A percentile compares a stretch with the other conserved stretches of the same genome.
Conservation (phyloP, 768 basidiomycete genomes). For the Termitomyces bulborhizus region DNA sequence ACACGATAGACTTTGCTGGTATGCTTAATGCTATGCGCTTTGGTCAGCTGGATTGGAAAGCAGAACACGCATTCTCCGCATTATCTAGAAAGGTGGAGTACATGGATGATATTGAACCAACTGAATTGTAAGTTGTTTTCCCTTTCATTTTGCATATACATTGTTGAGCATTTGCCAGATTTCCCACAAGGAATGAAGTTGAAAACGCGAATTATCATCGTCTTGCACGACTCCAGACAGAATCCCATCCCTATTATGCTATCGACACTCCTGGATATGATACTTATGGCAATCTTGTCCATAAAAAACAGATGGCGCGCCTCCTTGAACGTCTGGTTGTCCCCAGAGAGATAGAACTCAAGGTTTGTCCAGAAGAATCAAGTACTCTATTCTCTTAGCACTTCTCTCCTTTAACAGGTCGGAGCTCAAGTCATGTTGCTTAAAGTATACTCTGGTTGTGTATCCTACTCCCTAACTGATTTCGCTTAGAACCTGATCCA, state of each 20-base stretch:
- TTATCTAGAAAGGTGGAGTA: conserved; percentile 57
- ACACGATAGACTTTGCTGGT: conserved; percentile 55
- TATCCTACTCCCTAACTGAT: background rate
- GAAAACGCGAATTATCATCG: conserved; percentile 56
- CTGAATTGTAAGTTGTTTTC: conserved; percentile 56
- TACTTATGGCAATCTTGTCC: conserved; percentile 29
- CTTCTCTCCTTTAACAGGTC: conserved; percentile 29
- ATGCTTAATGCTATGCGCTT: conserved; percentile 88
- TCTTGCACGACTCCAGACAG: conserved; percentile 34
- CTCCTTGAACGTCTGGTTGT: conserved; percentile 58
- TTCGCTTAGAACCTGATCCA: conserved; percentile 54
- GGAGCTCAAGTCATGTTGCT: conserved; percentile 86
- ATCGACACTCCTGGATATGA: conserved; percentile 41
- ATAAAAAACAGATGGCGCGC: conserved; percentile 29
- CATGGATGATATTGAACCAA: conserved; percentile 71
- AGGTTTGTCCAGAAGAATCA: conserved; percentile 26
- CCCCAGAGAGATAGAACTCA: conserved; percentile 36
- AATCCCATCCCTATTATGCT: conserved; percentile 32
- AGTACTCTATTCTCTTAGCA: too few relatives aligned
- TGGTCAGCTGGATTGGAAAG: conserved; percentile 46
- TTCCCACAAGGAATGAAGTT: conserved; percentile 61
- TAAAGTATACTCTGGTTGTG: conserved; percentile 34
- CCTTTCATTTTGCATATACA: too few relatives aligned
- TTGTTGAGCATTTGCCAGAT: conserved; percentile 39
- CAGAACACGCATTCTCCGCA: conserved; percentile 40